Base-by-base conservation (phyloP, 371 early-diverging fungal species). In the Rhizopus arrhizus region DNA sequence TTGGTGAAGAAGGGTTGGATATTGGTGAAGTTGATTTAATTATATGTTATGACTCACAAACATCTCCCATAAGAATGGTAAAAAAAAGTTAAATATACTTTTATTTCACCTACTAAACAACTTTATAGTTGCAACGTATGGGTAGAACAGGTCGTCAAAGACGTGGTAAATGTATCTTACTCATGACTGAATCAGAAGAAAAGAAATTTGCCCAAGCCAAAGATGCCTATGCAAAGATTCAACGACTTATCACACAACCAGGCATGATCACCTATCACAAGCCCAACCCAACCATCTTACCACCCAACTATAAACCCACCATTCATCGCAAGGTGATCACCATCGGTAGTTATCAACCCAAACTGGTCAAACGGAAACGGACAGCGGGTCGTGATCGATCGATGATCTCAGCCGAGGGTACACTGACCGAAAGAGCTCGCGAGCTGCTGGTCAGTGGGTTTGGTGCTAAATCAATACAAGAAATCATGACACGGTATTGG, bases 11-110 rank as follows among this genome's bases (percentile, higher is more conserved):
- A 78, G 98, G 98, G 2, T 74, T 97, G 29, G 98, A 97, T 71
- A 97, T 97, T 75, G 98, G 97, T 57, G 96, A 97, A 59, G 91
- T 97, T 2, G 97, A 97, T 65, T 73, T 97, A 34, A 96, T 97
- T 63, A 69, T 96, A 7, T 95, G 95, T 73, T 97, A 86, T 64
- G 97, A 97, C 64, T 81, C 91, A 3, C 93, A 93, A 57, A 80
- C 81, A 34, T 91, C 91, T 3, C 92, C 93, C 3, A 87, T 91
- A 60, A 86, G 92, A 43, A 89, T 94, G 93, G 85, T 82, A 43
- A 43, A n/a, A 42, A 9, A 42, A 43, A 43, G 5, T 43, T 43
- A 36, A 6, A 36, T 36, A 36, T 36, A 11, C 11, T 9, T 49
- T 41, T 32, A 0, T 7, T 4, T 53, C 36, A 10, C 33, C 49